Evolutionary conservation across 2,329 filamentous ascomycete genomes (phyloP).

Genomic region (Penicillium janthinellum): DNA sequence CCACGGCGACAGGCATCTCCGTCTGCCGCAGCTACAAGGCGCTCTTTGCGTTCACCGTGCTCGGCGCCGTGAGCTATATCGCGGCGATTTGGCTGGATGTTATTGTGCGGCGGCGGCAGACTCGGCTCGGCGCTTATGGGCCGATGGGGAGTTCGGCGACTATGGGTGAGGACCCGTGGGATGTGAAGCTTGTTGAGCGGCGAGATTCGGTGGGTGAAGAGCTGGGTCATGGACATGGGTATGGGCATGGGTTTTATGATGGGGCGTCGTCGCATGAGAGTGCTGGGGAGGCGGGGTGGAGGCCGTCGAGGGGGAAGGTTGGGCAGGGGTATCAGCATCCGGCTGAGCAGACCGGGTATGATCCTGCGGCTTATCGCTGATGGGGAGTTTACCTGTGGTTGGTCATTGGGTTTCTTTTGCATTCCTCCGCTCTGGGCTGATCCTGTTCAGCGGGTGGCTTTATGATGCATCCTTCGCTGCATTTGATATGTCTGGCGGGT

Average conservation of each 20-base stretch:
- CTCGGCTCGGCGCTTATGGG: slow-evolving; percentile 51
- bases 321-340: slow-evolving; percentile 28
- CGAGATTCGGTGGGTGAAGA: slow-evolving; percentile 15
- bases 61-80: slow-evolving; percentile 51
- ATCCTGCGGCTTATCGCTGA: slow-evolving; percentile 37
- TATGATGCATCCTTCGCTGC: slow-evolving; percentile 3
- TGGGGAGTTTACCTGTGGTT: not conserved
- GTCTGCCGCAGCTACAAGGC: slow-evolving; percentile 62
- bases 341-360: slow-evolving; percentile 40
- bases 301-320: slow-evolving; percentile 23
- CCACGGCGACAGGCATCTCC: slow-evolving; percentile 56
- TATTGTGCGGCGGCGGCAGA: slow-evolving; percentile 49
- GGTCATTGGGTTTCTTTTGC: not conserved
- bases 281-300: slow-evolving; percentile 16
- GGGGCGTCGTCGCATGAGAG: slow-evolving; percentile 17
- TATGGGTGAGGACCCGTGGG: slow-evolving; percentile 33
- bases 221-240: not conserved
- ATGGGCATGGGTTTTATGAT: slow-evolving; percentile 10
- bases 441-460: not conserved
- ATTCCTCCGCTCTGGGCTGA: not conserved
- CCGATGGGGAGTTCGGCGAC: slow-evolving; percentile 42
- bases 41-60: slow-evolving; percentile 58
- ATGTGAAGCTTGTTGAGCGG: slow-evolving; percentile 40
- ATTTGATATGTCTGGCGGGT: not conserved
- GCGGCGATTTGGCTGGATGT: slow-evolving; percentile 54